Base-by-base conservation (phyloP, 331 rosid species). In the Spiraea crenata region DNA sequence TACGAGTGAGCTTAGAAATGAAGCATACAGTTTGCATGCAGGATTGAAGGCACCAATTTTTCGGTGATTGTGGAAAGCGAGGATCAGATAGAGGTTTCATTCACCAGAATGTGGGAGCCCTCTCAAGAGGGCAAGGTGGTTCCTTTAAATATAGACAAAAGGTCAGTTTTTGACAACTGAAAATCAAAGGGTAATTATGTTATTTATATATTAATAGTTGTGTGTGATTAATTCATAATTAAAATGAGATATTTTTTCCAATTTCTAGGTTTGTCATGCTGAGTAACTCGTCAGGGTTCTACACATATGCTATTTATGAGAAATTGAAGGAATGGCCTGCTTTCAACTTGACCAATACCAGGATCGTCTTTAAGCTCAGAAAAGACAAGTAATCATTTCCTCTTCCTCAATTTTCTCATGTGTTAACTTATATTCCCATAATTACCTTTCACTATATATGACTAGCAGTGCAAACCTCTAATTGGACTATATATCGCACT, bases 301-400 rank as follows among this genome's bases (percentile, higher is more conserved):
- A 92, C 73, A 77, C 92, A 0, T 92, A 92, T 39, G 96, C 85
- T 4, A 86, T 88, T 38, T 92, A 85, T 40, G 92, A 92, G 44
- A 97, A 82, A 80, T 50, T 81, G 71, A 77, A 71, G 70, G 93
- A 88, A 70, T 92, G 97, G 93, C 96, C 98, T 19, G 90, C 89
- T 25, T 92, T 92, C 77, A 78, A 88, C 77, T 74, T 92, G 68
- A 87, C 88, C 51, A 86, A 92, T 16, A 92, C 98, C 5, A 84
- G 98, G 75, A 65, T 83, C 31, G 93, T 66, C 25, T 86, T 92
- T 74, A 90, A 85, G 81, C 92, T 79, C 16, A 74, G 93, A 41
- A 85, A 88, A 64, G 97, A 92, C 85, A 92, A 81, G 97, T 92
- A 77, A 14, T 6, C 31, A 25, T 2, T 25, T 52, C 15, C 46